Evolutionary conservation across 1,284 basidiomycete genomes (phyloP), one percentile per base, ranked within the genome.

Genomic region (Melampsora abietis-canadensis): DNA sequence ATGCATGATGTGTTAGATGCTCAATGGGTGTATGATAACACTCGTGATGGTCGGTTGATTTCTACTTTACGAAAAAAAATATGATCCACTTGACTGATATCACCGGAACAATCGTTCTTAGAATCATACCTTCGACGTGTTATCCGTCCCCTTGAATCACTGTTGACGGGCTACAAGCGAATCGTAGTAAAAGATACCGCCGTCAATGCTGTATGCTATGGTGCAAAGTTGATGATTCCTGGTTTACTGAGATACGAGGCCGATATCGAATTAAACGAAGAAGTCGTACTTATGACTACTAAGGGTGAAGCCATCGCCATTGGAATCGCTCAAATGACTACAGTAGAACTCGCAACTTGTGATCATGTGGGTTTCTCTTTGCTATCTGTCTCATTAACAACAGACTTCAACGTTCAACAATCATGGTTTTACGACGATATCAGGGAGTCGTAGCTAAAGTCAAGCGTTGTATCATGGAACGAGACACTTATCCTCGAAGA

Each of bases 1-100:
- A 99, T 99, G 96, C 96, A 99, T 84, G 96, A 99, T 82, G 94
- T 99, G 44, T 85, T 99, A 83, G 96, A 99, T 82, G 96, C 96
- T 12, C 96, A 98, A 81, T 99, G 95, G 94, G 84, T 91, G 80
- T 98, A 96, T 83, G 96, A 99, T 83, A 98, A 96, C 83, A 97
- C 92, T n/a, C 87, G 95, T 66, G 96, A 99, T 83, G 94, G 92
- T 90, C 78, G 78, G 88, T 81, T 47, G 27, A 14, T 47, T 12
- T 64, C 27, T 30, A 64, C 61, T 54, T n/a, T 61, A 10, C 15
- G 68, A 21, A 48, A 44, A 44, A 14, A 15, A 1, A 44, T 54
- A 14, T 21, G n/a, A 57, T 21, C 51, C 51, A 57, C 12, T 57
- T 27, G 60, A 17, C 59, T 66, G 73, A 51, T 14, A 2, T 8